Evolutionary conservation across 2,329 filamentous ascomycete genomes (phyloP).

Genomic region (Colletotrichum melonis): DNA sequence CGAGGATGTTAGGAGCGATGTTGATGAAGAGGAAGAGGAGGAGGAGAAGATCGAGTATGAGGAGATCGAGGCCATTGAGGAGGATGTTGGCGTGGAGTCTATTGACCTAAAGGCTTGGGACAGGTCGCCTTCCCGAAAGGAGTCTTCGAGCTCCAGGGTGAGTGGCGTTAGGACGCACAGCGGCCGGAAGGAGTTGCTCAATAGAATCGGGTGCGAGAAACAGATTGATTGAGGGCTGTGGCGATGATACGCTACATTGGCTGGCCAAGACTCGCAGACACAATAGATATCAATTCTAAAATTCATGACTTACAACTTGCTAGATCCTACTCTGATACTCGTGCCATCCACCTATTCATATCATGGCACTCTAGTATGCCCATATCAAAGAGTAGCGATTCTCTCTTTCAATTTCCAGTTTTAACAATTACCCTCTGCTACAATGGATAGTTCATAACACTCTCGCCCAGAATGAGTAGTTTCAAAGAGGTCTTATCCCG

Average conservation of each 20-base stretch:
- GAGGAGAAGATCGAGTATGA: not conserved
- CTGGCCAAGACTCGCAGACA: not conserved
- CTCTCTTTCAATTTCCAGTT: too few relatives aligned
- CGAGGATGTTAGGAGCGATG: constrained; percentile 10
- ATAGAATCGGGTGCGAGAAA: constrained; percentile 16
- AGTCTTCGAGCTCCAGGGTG: not conserved
- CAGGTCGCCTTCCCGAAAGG: not conserved
- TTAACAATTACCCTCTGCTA: too few relatives aligned
- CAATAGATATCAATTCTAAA: not conserved
- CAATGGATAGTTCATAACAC: not conserved
- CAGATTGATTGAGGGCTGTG: constrained; percentile 1
- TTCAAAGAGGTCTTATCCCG: not conserved
- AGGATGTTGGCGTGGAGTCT: constrained; percentile 5
- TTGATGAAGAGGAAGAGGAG: not conserved
- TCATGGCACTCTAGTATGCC: too few relatives aligned
- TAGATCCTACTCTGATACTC: not conserved
- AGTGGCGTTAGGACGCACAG: not conserved
- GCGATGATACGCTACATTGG: not conserved
- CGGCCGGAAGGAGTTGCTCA: constrained; percentile 2
- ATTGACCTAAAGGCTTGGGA: constrained; percentile 7
- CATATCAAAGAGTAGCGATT: too few relatives aligned
- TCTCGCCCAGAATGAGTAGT: rapidly evolving
- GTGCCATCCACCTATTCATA: not conserved
- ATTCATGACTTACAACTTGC: not conserved
- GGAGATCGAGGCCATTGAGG: not conserved